Conservation (phyloP, 176 grass and related monocot species). For the Avena insularis region DNA sequence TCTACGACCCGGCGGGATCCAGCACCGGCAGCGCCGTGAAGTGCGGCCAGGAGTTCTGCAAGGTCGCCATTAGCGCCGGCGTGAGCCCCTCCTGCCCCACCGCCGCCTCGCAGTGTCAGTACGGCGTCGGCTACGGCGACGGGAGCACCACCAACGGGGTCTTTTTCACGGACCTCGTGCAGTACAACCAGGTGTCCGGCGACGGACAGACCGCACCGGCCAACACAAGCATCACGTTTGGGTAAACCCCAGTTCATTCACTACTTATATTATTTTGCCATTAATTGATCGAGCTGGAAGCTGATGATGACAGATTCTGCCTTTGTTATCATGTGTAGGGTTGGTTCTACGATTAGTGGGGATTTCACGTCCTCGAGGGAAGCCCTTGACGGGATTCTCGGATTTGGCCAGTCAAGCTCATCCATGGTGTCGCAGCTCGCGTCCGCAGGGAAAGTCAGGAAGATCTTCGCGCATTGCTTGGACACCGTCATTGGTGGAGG, state of each 20-base stretch:
- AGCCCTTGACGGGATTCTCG: conserved; percentile 92
- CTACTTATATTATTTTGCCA: not conserved
- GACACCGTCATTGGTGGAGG: conserved; percentile 84
- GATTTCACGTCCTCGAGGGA: conserved; percentile 66
- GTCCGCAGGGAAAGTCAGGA: conserved; percentile 69
- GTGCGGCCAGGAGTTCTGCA: conserved; percentile 75
- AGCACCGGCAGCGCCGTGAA: conserved; percentile 56
- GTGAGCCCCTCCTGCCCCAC: conserved; percentile 46
- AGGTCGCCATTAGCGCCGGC: conserved; percentile 12
- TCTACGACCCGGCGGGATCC: conserved; percentile 76
- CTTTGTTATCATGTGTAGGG: conserved; percentile 34
- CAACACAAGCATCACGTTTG: conserved; percentile 85
- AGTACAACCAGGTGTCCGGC: conserved; percentile 72
- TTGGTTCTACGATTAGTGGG: conserved; percentile 71
- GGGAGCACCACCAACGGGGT: conserved; percentile 82
- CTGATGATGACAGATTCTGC: not conserved
- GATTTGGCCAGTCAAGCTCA: conserved; percentile 82
- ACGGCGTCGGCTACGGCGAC: conserved; percentile 75
- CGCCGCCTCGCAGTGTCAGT: conserved; percentile 53
- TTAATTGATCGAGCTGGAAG: not conserved
- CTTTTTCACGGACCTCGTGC: conserved; percentile 68
- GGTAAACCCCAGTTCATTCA: conserved; percentile 29
- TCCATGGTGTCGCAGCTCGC: conserved; percentile 81
- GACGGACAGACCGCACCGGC: conserved; percentile 59
- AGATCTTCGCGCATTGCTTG: conserved; percentile 87